Percentiles rank a stretch among this genome's conserved stretches.
phyloP scores from a whole-genome alignment of 2,329 filamentous ascomycete species.

The Penicillium fuscoglaucum region DNA sequence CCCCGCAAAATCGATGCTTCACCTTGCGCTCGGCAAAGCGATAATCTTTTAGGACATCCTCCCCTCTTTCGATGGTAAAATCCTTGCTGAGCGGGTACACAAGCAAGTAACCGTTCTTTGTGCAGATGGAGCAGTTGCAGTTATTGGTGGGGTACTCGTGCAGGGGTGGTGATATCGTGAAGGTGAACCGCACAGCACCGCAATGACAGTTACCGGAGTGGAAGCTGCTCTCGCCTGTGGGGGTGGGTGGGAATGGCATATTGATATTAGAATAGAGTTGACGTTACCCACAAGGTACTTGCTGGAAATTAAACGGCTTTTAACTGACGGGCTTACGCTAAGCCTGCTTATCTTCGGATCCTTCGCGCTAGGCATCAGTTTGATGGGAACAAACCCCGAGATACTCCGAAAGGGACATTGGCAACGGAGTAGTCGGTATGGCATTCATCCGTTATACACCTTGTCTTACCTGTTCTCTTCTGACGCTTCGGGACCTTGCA shows the following conservation, averaged over 20 bases:
- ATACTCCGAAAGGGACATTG: not conserved
- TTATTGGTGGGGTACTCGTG: not conserved
- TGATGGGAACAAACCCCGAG: no score
- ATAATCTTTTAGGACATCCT: not conserved
- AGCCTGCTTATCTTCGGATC: not conserved
- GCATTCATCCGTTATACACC: not conserved
- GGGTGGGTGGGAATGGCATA: not conserved
- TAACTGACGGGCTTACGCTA: not conserved
- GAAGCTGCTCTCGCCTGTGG: not conserved
- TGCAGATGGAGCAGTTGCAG: constrained; percentile 1
- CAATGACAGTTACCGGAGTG: not conserved
- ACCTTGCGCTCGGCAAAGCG: not conserved
- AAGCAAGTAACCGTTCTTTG: not conserved
- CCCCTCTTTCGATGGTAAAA: not conserved
- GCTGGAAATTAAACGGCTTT: not conserved
- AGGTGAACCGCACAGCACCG: not conserved
- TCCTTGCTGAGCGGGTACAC: not conserved
- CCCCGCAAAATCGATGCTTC: not conserved
- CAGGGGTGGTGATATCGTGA: not conserved
- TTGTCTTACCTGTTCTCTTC: not conserved
- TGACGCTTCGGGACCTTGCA: not conserved
- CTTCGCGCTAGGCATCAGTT: not conserved
- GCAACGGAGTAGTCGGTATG: no score
- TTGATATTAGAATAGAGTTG: not conserved
- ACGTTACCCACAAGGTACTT: not conserved